Base-by-base conservation (phyloP, 1,284 basidiomycete species). In the Inonotus obliquus region DNA sequence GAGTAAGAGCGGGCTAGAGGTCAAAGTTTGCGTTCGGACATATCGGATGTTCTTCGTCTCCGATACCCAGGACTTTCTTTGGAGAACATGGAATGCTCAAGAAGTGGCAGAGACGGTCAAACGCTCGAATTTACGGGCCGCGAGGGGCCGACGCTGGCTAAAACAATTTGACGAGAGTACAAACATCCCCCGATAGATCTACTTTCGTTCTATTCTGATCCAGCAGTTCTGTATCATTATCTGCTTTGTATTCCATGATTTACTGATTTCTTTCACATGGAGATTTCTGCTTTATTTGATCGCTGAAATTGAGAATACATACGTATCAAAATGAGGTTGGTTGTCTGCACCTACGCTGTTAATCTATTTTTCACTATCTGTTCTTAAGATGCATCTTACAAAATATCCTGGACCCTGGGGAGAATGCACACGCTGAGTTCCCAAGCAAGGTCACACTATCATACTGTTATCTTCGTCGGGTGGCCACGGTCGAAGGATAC, bases 21-120 rank as follows among this genome's bases (percentile, higher is more conserved):
- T 94, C 70, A 89, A 91, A 67, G 84, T 96, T 59, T 94, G 91
- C 70, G 81, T 92, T 39, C 85, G 91, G 57, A 94, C 90, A 27
- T 95, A 94, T 71, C 81, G 89, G 29, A 77, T 95, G 60, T 95
- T 96, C 77, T 94, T 87, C 70, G 91, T 92, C 13, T 80, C 90
- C 0, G 73, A 77, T 21, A 85, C 87, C 41, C 90, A 90, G 67
- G 90, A 92, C 65, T 81, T 83, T 66, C 75, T 89, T 61, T 81
- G 81, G 69, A 71, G 65, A 39, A 44, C 63, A 23, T 61, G 54
- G 41, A 64, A 74, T 75, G 77, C 55, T 38, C 74, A 75, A 9
- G 80, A 81, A 53, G 57, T 60, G 25, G 68, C 69, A 25, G 55
- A 66, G 19, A 68, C 70, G 1, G 60, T 52, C n/a, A 64, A 65